phyloP scores from a whole-genome alignment of 768 basidiomycete species.

The Collybia sp. region DNA sequence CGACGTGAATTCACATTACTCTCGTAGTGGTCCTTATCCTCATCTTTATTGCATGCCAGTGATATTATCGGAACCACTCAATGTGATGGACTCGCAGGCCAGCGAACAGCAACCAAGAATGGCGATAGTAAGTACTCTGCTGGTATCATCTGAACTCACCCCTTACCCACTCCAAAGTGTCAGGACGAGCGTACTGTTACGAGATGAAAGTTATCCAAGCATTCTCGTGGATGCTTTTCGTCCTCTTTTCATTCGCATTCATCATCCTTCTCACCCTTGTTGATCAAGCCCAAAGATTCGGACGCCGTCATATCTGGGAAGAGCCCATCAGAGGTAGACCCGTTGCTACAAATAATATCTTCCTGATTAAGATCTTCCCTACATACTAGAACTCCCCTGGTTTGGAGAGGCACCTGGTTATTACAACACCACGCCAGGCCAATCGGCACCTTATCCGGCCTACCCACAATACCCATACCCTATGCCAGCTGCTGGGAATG shows the following conservation, averaged over 20 bases:
- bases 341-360: background rate
- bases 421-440: slow-evolving; percentile 33
- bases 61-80: slow-evolving; percentile 66
- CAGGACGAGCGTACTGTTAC: slow-evolving; percentile 57
- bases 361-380: background rate
- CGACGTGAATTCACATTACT: slow-evolving; percentile 41
- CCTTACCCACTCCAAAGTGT: slow-evolving; percentile 35
- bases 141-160: background rate
- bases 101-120: slow-evolving; percentile 42
- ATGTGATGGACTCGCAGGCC: slow-evolving; percentile 46
- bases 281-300: slow-evolving; percentile 47
- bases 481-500: slow-evolving; percentile 29
- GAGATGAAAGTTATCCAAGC: slow-evolving; percentile 78
- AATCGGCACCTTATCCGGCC: slow-evolving; percentile 19
- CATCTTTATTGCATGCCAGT: slow-evolving; percentile 25
- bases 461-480: slow-evolving; percentile 24
- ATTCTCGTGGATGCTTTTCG: slow-evolving; percentile 74
- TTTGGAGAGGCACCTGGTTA: slow-evolving; percentile 70
- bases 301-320: slow-evolving; percentile 49
- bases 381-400: slow-evolving; percentile 76
- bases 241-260: slow-evolving; percentile 40
- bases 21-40: background rate
- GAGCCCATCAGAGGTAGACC: slow-evolving; percentile 50
- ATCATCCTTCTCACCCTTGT: slow-evolving; percentile 54
- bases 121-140: slow-evolving; percentile 43